A percentile compares a stretch with the other conserved stretches of the same genome.
Conservation (phyloP, 495 filamentous ascomycete species). For the Friedmanniomyces endolithicus region DNA sequence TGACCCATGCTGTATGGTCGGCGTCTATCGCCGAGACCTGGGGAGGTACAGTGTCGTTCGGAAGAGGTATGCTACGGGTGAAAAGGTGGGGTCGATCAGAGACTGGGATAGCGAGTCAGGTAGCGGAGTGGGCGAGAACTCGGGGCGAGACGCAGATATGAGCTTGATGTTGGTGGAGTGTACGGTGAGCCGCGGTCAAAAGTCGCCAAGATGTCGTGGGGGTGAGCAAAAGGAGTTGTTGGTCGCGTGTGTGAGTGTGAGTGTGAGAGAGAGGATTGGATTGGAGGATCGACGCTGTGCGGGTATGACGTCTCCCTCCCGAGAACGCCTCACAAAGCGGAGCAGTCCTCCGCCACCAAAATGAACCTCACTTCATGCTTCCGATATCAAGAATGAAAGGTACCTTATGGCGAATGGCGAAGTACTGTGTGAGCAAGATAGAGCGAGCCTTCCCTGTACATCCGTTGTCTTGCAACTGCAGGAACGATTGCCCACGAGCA, state of each 20-base stretch:
- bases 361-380: no score
- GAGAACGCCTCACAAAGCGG: no score
- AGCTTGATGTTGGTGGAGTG: neutral
- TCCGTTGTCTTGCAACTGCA: no score
- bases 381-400: no score
- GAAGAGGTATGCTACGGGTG: neutral
- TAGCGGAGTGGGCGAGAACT: neutral
- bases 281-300: no score
- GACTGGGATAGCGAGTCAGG: neutral
- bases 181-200: neutral
- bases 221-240: neutral
- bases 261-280: no score
- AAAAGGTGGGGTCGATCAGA: slow-evolving; percentile 11
- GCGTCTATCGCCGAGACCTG: neutral
- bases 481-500: no score
- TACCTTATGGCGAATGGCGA: no score
- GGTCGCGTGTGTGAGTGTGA: neutral
- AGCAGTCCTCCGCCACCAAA: no score
- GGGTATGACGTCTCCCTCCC: no score
- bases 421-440: no score
- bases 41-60: neutral
- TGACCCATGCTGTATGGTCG: slow-evolving; percentile 64
- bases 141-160: neutral
- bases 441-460: no score
- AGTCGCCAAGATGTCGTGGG: neutral